Evolutionary conservation across 345 rosid species (phyloP).

Genomic region (Alliaria petiolata): DNA sequence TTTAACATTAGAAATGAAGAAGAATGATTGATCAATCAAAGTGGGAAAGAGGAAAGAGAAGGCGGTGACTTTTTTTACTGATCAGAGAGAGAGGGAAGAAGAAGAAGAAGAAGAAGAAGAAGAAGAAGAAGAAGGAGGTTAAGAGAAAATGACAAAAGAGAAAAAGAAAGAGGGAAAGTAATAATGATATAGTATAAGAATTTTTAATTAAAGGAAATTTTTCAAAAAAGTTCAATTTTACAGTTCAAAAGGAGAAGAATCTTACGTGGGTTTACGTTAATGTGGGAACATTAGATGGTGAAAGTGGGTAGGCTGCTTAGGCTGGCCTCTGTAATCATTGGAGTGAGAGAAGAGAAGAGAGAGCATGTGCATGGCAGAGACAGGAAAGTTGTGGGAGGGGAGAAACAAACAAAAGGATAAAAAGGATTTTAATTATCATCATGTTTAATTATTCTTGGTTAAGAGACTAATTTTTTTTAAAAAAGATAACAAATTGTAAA

Average conservation of each 20-base stretch:
- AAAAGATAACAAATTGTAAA: too few relatives aligned
- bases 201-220: background rate
- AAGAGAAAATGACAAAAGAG: conserved; percentile 27
- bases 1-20: background rate
- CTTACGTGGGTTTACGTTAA: conserved; percentile 29
- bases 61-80: conserved; percentile 33
- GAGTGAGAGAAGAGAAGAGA: conserved; percentile 29
- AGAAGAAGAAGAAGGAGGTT: background rate
- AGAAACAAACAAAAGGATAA: conserved; percentile 28
- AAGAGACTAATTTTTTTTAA: background rate
- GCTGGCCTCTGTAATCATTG: conserved; percentile 38
- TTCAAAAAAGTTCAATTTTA: conserved; percentile 22
- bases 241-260: conserved; percentile 37
- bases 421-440: background rate
- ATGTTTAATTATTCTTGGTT: conserved; percentile 20
- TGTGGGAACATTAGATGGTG: conserved; percentile 33
- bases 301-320: conserved; percentile 39
- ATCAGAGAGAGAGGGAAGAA: background rate
- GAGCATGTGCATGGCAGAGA: conserved; percentile 34
- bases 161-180: conserved; percentile 19
- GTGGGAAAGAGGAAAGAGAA: conserved; percentile 23
- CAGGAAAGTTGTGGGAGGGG: conserved; percentile 26
- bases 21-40: conserved; percentile 32
- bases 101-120: too few relatives aligned
- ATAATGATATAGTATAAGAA: conserved; percentile 14